A percentile compares a stretch with the other conserved stretches of the same genome.
Conservation (phyloP, 192 early-diverging fungal species). For the Coemansia erecta region DNA sequence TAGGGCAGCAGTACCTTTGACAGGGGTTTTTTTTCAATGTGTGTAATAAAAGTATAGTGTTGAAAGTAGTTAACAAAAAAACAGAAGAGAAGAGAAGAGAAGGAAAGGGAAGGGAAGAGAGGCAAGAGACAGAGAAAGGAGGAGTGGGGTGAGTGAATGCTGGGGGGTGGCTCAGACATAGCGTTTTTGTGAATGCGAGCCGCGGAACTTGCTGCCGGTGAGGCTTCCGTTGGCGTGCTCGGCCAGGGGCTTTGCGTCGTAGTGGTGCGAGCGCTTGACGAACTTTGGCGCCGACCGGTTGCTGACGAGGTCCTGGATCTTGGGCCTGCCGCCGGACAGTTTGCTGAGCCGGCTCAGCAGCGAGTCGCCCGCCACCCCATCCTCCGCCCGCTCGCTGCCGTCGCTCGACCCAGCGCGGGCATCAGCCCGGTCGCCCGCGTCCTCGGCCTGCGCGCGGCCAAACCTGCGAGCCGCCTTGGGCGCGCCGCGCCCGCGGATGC, state of each 20-base stretch:
- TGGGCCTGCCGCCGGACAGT: slow-evolving; percentile 22
- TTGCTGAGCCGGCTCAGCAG: slow-evolving; percentile 26
- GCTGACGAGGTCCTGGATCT: slow-evolving; percentile 39
- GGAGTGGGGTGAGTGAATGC: not conserved
- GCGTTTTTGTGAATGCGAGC: slow-evolving; percentile 10
- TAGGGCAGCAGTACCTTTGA: too few species aligned
- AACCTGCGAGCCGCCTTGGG: slow-evolving; percentile 24
- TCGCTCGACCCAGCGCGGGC: too few species aligned
- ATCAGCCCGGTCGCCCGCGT: too few species aligned
- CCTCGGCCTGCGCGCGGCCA: slow-evolving; percentile 4
- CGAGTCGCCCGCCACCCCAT: slow-evolving; percentile 8
- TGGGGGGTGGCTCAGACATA: slow-evolving; percentile 11
- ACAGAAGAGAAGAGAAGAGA: too few species aligned
- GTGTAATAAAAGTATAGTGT: too few species aligned
- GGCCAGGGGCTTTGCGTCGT: slow-evolving; percentile 17
- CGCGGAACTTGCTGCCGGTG: slow-evolving; percentile 1
- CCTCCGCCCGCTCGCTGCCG: slow-evolving; percentile 1
- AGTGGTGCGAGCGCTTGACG: slow-evolving; percentile 45
- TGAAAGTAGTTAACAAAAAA: too few species aligned
- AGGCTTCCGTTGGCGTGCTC: not conserved
- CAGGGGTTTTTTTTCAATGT: too few species aligned
- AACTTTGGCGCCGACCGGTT: slow-evolving; percentile 43
- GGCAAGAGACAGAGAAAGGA: too few species aligned
- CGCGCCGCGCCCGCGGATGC: slow-evolving; percentile 29
- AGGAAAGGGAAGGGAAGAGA: too few species aligned